These are phyloP conservation scores for Didymella pomorum DNA, from an alignment of 2,329 filamentous ascomycete species.

Conservation along the genomic window DNA sequence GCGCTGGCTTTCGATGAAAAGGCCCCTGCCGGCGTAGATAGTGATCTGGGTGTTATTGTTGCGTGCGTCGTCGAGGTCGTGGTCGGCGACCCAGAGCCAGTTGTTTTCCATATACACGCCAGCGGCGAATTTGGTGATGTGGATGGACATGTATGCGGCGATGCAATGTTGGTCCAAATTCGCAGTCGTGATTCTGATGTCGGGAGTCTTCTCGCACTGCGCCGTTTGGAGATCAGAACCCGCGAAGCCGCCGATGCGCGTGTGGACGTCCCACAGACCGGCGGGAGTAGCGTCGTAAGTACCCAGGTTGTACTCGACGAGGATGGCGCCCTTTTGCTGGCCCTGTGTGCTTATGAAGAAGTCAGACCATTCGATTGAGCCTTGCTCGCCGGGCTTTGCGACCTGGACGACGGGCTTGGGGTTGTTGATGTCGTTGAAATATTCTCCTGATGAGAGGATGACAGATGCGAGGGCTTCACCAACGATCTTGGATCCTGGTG, in stretches of 20 bases:
- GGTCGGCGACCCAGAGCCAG: conserved; percentile 90
- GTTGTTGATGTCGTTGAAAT: conserved; percentile 56
- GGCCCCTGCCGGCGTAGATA: conserved; percentile 85
- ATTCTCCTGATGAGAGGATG: conserved; percentile 76
- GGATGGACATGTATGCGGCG: conserved; percentile 68
- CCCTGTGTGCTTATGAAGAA: conserved; percentile 75
- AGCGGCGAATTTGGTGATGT: conserved; percentile 63
- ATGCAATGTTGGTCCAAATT: conserved; percentile 70
- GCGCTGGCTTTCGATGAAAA: conserved; percentile 69
- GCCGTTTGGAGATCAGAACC: conserved; percentile 80
- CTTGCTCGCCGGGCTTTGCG: conserved; percentile 69
- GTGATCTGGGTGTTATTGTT: conserved; percentile 72
- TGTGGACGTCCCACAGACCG: conserved; percentile 87
- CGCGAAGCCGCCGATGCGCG: conserved; percentile 80
- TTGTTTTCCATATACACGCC: conserved; percentile 82
- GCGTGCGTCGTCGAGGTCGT: conserved; percentile 76
- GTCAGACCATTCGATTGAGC: conserved; percentile 74
- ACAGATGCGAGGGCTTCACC: conserved; percentile 86
- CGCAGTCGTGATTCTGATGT: conserved; percentile 59
- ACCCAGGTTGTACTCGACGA: conserved; percentile 76
- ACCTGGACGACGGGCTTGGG: conserved; percentile 73
- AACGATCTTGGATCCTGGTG: conserved; percentile 78
- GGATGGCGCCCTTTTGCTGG: conserved; percentile 69
- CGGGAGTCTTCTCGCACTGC: conserved; percentile 78
- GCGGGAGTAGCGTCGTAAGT: conserved; percentile 64